Evolutionary conservation across 2,329 filamentous ascomycete species (phyloP).

Genomic region (Talaromyces sp.): DNA sequence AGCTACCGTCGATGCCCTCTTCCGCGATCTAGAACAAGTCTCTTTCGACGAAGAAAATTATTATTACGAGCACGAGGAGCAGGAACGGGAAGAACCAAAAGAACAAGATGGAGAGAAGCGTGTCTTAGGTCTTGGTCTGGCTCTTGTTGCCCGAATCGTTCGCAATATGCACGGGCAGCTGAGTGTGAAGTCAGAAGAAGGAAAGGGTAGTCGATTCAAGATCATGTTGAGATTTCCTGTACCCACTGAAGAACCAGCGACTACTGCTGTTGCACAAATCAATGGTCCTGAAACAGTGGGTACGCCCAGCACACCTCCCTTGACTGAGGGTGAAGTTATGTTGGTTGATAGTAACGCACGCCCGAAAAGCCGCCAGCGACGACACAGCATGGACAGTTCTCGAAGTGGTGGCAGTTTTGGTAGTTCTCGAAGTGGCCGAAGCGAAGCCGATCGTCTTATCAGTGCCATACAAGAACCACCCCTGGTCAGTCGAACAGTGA

Average conservation of each 20-base stretch:
- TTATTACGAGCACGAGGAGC: constrained; percentile 17
- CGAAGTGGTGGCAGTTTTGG: constrained; percentile 31
- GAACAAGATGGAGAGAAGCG: constrained; percentile 33
- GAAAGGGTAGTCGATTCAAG: constrained; percentile 77
- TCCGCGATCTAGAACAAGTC: constrained; percentile 65
- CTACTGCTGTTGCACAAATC: background rate
- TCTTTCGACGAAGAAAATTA: constrained; percentile 51
- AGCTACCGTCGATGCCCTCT: constrained; percentile 57
- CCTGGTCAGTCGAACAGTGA: constrained; percentile 14
- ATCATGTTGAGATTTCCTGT: constrained; percentile 73
- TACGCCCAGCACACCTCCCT: constrained; percentile 29
- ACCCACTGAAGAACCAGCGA: constrained; percentile 39
- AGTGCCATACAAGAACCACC: constrained; percentile 41
- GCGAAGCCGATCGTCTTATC: constrained; percentile 41
- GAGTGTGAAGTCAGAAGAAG: constrained; percentile 76
- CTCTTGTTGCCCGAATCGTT: constrained; percentile 78
- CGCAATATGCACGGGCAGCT: constrained; percentile 90
- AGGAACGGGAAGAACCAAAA: constrained; percentile 32
- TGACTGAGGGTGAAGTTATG: constrained; percentile 36
- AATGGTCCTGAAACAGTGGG: constrained; percentile 22
- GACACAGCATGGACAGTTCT: constrained; percentile 27
- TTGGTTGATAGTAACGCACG: constrained; percentile 31
- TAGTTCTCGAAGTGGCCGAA: constrained; percentile 35
- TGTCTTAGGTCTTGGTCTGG: constrained; percentile 76
- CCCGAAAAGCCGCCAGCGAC: constrained; percentile 17